Evolutionary conservation across 345 rosid genomes (phyloP).

Genomic region (Pelargonium nanum): DNA sequence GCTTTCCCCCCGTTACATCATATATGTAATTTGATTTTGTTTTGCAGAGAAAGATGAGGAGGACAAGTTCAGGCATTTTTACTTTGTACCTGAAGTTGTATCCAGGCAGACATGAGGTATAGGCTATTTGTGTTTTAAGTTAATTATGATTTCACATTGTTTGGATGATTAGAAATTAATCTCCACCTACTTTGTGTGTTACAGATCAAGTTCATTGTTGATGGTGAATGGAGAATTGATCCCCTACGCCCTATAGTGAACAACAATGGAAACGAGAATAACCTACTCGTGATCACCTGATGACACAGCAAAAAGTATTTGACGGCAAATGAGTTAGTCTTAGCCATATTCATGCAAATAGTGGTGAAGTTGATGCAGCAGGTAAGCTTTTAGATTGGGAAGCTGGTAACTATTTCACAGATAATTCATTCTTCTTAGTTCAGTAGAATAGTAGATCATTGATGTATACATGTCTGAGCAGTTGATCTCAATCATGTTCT

Average conservation of each 20-base stretch:
- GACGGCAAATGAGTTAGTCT: too few species aligned
- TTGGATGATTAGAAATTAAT: constrained; percentile 6
- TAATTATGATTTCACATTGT: not conserved
- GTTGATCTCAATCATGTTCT: too few species aligned
- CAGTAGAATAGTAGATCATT: too few species aligned
- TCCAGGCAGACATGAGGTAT: constrained; percentile 88
- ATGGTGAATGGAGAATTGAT: constrained; percentile 90
- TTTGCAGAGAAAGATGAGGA: constrained; percentile 83
- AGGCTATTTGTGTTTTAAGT: not conserved
- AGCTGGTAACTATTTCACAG: too few species aligned
- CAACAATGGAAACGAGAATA: constrained; percentile 57
- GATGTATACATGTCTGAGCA: too few species aligned
- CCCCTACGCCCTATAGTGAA: constrained; percentile 74
- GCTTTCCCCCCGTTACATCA: too few species aligned
- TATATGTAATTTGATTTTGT: not conserved
- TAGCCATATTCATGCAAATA: not conserved
- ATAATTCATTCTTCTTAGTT: too few species aligned
- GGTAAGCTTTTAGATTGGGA: too few species aligned
- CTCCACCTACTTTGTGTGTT: not conserved
- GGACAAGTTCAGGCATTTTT: constrained; percentile 55
- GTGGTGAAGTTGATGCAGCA: not conserved
- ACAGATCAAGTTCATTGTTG: constrained; percentile 88
- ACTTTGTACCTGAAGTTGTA: constrained; percentile 57
- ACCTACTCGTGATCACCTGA: constrained; percentile 56
- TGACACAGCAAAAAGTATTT: not conserved